Evolutionary conservation across 495 filamentous ascomycete genomes (phyloP).

Genomic region (Penicillium maclennaniae): DNA sequence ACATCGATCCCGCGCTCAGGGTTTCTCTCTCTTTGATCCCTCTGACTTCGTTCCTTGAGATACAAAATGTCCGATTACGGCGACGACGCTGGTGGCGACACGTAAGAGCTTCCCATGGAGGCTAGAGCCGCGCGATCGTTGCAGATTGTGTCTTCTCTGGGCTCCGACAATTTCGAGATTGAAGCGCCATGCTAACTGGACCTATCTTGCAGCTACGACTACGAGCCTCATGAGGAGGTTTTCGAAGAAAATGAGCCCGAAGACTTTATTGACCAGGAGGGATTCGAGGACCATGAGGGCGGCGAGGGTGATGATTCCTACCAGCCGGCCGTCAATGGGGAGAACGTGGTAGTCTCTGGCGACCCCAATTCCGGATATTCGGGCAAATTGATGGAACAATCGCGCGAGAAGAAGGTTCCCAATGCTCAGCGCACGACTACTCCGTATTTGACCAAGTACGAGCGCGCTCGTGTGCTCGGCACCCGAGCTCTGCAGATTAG

Average conservation of each 20-base stretch:
- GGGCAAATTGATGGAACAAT: constrained; percentile 53
- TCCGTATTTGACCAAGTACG: constrained; percentile 99
- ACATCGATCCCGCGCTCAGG: constrained; percentile 9
- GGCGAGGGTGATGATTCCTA: constrained; percentile 52
- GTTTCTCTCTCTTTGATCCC: constrained; percentile 24
- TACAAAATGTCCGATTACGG: constrained; percentile 82
- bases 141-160: constrained; percentile 1
- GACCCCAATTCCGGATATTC: constrained; percentile 66
- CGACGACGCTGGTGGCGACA: constrained; percentile 61
- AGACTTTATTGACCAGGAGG: constrained; percentile 48
- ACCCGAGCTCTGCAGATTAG: constrained; percentile 95
- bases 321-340: constrained; percentile 42
- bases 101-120: constrained; percentile 25
- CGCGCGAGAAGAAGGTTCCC: constrained; percentile 85
- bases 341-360: constrained; percentile 65
- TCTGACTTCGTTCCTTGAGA: constrained; percentile 5
- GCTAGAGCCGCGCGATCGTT: constrained; percentile 4
- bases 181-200: constrained; percentile 13
- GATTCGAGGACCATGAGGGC: constrained; percentile 35
- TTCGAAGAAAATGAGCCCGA: constrained; percentile 65
- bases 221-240: constrained; percentile 55
- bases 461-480: constrained; percentile 86
- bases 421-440: constrained; percentile 87
- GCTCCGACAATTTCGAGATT: constrained; percentile 1
- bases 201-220: constrained; percentile 42